Evolutionary conservation across 2,329 filamentous ascomycete species (phyloP).

Genomic region (Trichoderma endophyticum): DNA sequence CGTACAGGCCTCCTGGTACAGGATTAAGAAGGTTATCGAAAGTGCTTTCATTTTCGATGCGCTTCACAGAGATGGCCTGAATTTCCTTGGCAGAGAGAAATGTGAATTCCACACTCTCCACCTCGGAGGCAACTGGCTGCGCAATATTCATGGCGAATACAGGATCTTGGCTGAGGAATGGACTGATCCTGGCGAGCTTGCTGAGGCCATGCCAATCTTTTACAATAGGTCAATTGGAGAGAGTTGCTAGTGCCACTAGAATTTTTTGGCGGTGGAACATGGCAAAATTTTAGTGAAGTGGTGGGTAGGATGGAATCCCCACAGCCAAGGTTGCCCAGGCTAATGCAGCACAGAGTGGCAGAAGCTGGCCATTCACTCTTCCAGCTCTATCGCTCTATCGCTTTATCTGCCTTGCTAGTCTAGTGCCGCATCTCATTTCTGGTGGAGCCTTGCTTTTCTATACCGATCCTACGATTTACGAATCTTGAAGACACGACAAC

Average conservation of each 20-base stretch:
- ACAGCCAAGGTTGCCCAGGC: background rate
- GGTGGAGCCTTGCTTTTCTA: background rate
- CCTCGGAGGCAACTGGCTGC: conserved; percentile 77
- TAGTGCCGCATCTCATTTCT: background rate
- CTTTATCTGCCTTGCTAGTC: background rate
- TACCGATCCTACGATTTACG: background rate
- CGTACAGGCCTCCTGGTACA: conserved; percentile 86
- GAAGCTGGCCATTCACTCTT: background rate
- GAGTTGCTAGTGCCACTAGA: conserved; percentile 16
- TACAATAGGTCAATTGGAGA: conserved; percentile 2
- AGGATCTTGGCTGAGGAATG: conserved; percentile 5
- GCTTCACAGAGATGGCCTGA: conserved; percentile 83
- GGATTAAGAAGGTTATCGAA: conserved; percentile 90
- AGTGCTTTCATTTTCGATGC: conserved; percentile 89
- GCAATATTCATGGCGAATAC: conserved; percentile 61
- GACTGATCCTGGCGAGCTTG: conserved; percentile 13
- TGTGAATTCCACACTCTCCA: conserved; percentile 85
- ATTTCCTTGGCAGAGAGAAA: conserved; percentile 83
- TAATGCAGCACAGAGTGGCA: background rate
- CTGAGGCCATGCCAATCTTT: conserved; percentile 17
- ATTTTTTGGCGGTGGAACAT: conserved; percentile 44
- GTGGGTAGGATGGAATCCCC: conserved; percentile 7
- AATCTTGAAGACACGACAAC: background rate
- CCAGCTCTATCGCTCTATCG: background rate
- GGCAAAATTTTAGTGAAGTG: conserved; percentile 39